These are phyloP conservation scores for Talaromyces sp. DNA, from an alignment of 2,329 filamentous ascomycete genomes.

Conservation along the genomic window DNA sequence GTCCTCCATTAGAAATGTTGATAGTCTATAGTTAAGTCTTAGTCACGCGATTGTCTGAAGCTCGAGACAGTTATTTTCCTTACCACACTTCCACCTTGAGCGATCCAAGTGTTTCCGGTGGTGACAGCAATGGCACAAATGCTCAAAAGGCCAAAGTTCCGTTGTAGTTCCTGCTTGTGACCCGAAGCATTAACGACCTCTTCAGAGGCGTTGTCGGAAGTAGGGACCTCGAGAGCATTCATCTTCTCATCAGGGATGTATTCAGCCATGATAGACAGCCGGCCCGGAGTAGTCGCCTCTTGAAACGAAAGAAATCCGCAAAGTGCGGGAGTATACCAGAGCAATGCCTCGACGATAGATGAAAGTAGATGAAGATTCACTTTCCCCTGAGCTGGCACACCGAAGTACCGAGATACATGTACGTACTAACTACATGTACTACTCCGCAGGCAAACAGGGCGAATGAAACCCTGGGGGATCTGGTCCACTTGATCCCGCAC, in stretches of 20 bases:
- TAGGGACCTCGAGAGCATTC: conserved; percentile 16
- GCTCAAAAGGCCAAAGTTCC: conserved; percentile 56
- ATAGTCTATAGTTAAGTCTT: conserved; percentile 29
- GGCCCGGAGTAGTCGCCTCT: not conserved
- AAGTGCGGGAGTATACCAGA: not conserved
- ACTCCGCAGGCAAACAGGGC: not conserved
- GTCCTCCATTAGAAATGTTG: conserved; percentile 56
- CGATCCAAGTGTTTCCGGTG: conserved; percentile 61
- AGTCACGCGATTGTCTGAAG: not conserved
- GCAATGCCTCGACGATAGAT: not conserved
- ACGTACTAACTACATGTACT: not conserved
- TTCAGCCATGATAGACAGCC: conserved; percentile 13
- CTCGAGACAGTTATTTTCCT: conserved; percentile 40
- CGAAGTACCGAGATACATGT: not conserved
- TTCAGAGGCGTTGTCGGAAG: conserved; percentile 24
- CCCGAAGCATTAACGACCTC: conserved; percentile 58
- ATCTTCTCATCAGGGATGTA: conserved; percentile 18
- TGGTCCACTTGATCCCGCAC: not conserved
- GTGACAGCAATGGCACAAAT: conserved; percentile 57
- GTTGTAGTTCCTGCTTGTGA: conserved; percentile 56
- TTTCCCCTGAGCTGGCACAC: not conserved
- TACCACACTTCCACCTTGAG: conserved; percentile 56
- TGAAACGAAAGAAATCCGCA: not conserved
- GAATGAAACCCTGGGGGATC: not conserved
- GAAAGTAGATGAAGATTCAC: not conserved